A percentile compares a stretch with the other conserved stretches of the same genome.
These are phyloP conservation scores for Fusarium fracticaudum DNA, from an alignment of 2,329 filamentous ascomycete genomes.

Conservation along the genomic window DNA sequence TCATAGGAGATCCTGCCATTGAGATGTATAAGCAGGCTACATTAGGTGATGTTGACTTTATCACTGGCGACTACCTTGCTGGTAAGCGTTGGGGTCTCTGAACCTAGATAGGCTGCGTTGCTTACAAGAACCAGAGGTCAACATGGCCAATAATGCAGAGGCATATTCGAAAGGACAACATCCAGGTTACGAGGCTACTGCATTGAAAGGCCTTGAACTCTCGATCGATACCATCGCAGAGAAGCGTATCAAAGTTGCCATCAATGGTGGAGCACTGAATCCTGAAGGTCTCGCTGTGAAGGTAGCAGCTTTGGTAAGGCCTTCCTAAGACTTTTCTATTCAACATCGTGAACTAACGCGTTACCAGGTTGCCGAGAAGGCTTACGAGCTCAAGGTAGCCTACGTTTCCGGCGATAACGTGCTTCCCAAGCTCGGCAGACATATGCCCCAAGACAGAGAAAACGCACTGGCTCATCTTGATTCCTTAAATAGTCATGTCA, in stretches of 20 bases:
- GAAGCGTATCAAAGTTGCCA: background rate
- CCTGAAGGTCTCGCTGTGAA: background rate
- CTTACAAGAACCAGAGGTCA: background rate
- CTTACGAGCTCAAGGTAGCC: background rate
- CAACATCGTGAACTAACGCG: rapidly evolving
- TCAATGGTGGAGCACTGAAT: background rate
- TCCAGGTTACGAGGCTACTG: background rate
- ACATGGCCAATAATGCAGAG: background rate
- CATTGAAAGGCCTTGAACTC: background rate
- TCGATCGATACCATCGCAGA: background rate
- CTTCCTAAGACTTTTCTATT: rapidly evolving
- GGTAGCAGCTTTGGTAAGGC: background rate
- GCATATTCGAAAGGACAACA: background rate
- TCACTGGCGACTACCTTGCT: background rate
- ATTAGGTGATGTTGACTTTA: background rate
- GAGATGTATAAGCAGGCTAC: background rate
- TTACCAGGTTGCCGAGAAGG: background rate
- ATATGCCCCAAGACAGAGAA: background rate
- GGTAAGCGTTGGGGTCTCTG: background rate
- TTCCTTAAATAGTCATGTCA: background rate
- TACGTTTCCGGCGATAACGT: background rate
- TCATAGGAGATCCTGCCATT: background rate
- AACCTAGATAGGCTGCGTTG: background rate
- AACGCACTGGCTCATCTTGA: background rate
- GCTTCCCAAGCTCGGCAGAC: background rate